Percentiles rank a stretch among this genome's conserved stretches.
These are phyloP conservation scores for Daldinia decipiens DNA, from an alignment of 495 filamentous ascomycete species.

Conservation along the genomic window DNA sequence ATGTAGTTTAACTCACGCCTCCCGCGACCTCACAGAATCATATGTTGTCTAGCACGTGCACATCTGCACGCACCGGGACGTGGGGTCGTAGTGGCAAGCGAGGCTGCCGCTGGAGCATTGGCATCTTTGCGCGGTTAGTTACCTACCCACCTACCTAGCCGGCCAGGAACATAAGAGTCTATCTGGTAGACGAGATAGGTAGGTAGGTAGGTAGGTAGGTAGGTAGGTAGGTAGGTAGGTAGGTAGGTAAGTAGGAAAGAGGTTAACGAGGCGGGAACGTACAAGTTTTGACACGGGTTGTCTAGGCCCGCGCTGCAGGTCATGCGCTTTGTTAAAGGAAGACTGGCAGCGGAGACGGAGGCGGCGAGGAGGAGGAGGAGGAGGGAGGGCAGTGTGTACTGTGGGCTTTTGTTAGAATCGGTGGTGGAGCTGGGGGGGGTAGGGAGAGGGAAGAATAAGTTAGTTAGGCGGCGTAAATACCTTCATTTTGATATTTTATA, in stretches of 20 bases:
- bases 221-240: too few relatives aligned
- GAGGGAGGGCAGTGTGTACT: constrained; percentile 20
- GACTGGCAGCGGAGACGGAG: constrained; percentile 3
- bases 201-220: too few relatives aligned
- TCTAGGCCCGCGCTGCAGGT: constrained; percentile 37
- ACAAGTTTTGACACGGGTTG: constrained; percentile 34
- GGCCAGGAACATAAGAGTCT: too few relatives aligned
- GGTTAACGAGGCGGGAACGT: too few relatives aligned
- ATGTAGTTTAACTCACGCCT: background rate
- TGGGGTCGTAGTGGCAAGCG: constrained; percentile 42
- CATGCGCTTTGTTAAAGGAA: constrained; percentile 24
- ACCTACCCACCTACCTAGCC: too few relatives aligned
- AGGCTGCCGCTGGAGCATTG: constrained; percentile 24
- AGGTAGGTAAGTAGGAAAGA: too few relatives aligned
- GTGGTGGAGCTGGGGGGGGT: too few relatives aligned
- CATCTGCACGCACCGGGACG: constrained; percentile 41
- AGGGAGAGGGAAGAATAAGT: too few relatives aligned
- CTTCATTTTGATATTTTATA: background rate
- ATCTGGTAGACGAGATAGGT: too few relatives aligned
- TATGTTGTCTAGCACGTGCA: constrained; percentile 25
- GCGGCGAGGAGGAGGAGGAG: constrained; percentile 2
- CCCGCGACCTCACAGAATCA: background rate
- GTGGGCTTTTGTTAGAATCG: background rate
- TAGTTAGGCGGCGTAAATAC: too few relatives aligned
- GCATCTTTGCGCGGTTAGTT: constrained; percentile 13